Evolutionary conservation across 805 yeast genomes (phyloP).

Genomic region (Saccharomycopsis sp.): DNA sequence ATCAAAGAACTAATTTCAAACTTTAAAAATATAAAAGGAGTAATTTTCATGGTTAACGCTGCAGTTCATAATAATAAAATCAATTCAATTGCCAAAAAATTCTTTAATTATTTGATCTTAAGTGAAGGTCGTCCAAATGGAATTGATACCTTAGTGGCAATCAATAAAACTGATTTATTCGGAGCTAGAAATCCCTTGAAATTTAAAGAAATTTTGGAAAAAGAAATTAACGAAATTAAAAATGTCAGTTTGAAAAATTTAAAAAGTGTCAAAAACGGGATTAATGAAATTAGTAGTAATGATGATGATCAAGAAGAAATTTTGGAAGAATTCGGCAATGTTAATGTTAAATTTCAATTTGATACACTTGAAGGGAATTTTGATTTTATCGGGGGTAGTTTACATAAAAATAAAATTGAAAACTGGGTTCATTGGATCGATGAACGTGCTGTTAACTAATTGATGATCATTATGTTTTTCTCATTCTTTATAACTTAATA

Average conservation of each 20-base stretch:
- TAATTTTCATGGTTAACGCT: conserved; percentile 72
- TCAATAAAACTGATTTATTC: conserved; percentile 81
- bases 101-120: conserved; percentile 46
- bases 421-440: conserved; percentile 74
- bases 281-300: conserved; percentile 18
- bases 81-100: conserved; percentile 43
- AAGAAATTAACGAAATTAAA: conserved; percentile 34
- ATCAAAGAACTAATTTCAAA: conserved; percentile 36
- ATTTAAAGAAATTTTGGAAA: conserved; percentile 48
- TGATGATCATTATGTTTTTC: no score
- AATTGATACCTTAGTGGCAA: conserved; percentile 63
- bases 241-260: conserved; percentile 23
- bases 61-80: conserved; percentile 41
- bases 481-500: no score
- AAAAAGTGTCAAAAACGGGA: conserved; percentile 24
- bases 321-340: conserved; percentile 32
- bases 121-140: conserved; percentile 58
- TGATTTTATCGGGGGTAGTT: conserved; percentile 66
- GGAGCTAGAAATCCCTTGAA: conserved; percentile 64
- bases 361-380: conserved; percentile 63
- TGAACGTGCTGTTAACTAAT: conserved; percentile 55
- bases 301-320: conserved; percentile 30
- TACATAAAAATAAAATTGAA: conserved; percentile 40
- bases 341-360: conserved; percentile 43
- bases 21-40: conserved; percentile 45